Conservation (phyloP, 768 basidiomycete genomes). For the Sarcodon sp. region DNA sequence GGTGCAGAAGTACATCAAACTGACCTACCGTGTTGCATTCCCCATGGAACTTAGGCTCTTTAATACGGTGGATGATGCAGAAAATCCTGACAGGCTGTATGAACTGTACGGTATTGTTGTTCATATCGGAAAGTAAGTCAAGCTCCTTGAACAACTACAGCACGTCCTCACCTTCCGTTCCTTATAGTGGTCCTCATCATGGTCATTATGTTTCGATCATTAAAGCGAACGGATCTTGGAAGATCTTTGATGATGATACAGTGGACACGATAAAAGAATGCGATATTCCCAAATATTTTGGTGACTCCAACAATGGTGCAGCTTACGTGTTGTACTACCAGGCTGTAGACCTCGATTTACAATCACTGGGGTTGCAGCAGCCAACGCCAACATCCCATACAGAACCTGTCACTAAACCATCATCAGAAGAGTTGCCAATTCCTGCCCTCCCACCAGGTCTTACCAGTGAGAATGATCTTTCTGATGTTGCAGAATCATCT, state of each 20-base stretch:
- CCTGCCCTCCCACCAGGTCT: constrained; percentile 26
- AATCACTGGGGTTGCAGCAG: constrained; percentile 51
- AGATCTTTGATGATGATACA: constrained; percentile 92
- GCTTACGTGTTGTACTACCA: constrained; percentile 98
- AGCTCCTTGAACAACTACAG: neutral
- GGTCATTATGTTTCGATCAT: constrained; percentile 97
- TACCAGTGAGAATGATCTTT: constrained; percentile 10
- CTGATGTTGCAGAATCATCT: constrained; percentile 8
- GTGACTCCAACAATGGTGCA: constrained; percentile 75
- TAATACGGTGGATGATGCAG: constrained; percentile 91
- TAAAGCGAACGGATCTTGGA: constrained; percentile 72
- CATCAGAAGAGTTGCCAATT: constrained; percentile 1
- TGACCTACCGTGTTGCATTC: constrained; percentile 94
- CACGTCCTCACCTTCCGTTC: constrained; percentile 5
- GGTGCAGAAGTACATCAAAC: constrained; percentile 81
- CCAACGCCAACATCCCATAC: constrained; percentile 11
- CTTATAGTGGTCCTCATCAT: constrained; percentile 83
- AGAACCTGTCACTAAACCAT: neutral
- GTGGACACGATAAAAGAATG: constrained; percentile 79
- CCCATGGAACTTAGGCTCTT: constrained; percentile 90
- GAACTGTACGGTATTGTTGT: constrained; percentile 94
- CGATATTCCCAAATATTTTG: constrained; percentile 91
- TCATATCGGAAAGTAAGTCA: constrained; percentile 92
- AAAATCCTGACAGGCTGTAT: constrained; percentile 87
- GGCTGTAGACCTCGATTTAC: constrained; percentile 73